Evolutionary conservation across 768 basidiomycete species (phyloP).

Genomic region (Collybiopsis luxurians): DNA sequence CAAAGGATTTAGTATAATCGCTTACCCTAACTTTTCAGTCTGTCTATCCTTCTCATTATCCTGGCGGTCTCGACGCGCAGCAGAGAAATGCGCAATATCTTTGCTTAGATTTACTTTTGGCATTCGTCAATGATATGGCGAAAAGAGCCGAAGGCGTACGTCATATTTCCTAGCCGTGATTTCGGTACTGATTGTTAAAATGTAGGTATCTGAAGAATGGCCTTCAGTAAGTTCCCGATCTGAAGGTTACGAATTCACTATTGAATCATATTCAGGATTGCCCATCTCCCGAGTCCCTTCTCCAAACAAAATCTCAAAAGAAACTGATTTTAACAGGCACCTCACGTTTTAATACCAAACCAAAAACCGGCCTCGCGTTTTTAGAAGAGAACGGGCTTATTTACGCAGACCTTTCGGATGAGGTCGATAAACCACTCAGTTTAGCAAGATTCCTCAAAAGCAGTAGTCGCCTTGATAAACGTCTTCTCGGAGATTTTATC

Average conservation of each 20-base stretch:
- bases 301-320: constrained; percentile 79
- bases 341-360: constrained; percentile 86
- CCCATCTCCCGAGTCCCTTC: constrained; percentile 53
- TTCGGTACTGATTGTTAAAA: constrained; percentile 10
- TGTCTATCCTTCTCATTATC: constrained; percentile 69
- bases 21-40: constrained; percentile 45
- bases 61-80: constrained; percentile 56
- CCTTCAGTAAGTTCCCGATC: constrained; percentile 45
- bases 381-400: constrained; percentile 93
- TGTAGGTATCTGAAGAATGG: constrained; percentile 54
- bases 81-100: constrained; percentile 81
- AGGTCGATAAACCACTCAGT: constrained; percentile 56
- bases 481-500: constrained; percentile 88
- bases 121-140: constrained; percentile 88
- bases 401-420: constrained; percentile 58
- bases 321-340: constrained; percentile 83
- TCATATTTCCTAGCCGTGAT: constrained; percentile 17
- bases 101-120: constrained; percentile 83
- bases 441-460: constrained; percentile 86
- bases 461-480: constrained; percentile 86
- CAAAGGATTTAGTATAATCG: neutral
- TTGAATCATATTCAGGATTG: constrained; percentile 39
- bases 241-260: constrained; percentile 6
- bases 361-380: constrained; percentile 86
- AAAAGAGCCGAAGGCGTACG: constrained; percentile 49